These are phyloP conservation scores for Tuber umbilicatum DNA, from an alignment of 495 filamentous ascomycete genomes.

Conservation along the genomic window DNA sequence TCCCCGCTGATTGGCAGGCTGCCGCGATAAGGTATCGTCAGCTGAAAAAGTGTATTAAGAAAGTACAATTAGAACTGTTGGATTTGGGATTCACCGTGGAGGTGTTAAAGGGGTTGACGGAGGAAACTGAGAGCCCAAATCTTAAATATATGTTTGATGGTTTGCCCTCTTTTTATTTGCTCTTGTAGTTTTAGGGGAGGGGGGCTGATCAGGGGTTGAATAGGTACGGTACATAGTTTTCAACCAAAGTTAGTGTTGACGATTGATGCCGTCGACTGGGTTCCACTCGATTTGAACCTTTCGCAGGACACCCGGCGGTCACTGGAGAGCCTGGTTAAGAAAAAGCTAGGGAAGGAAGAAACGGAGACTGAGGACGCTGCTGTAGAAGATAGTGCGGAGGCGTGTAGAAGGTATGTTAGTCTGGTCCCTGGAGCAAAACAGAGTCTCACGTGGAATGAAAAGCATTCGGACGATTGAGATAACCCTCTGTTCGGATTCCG, in stretches of 20 bases:
- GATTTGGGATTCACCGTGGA: constrained; percentile 56
- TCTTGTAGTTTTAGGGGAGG: background rate
- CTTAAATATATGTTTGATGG: constrained; percentile 49
- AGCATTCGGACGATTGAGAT: constrained; percentile 49
- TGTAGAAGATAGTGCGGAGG: background rate
- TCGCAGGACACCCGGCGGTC: constrained; percentile 51
- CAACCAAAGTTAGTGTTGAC: constrained; percentile 56
- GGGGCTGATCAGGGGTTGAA: constrained; percentile 2
- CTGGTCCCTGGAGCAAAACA: background rate
- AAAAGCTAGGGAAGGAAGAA: constrained; percentile 28
- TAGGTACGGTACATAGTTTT: constrained; percentile 45
- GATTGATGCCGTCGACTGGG: constrained; percentile 48
- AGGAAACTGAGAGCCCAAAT: constrained; percentile 39
- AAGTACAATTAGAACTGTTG: constrained; percentile 56
- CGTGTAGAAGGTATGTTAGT: background rate
- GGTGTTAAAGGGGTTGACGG: constrained; percentile 52
- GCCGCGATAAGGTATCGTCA: constrained; percentile 65
- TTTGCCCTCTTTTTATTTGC: constrained; percentile 37
- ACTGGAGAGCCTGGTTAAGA: constrained; percentile 48
- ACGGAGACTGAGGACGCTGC: constrained; percentile 10
- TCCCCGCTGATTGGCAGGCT: constrained; percentile 61
- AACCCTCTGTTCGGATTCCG: constrained; percentile 57
- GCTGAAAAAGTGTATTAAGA: constrained; percentile 69
- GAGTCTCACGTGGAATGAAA: background rate
- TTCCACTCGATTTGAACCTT: constrained; percentile 53